These are phyloP conservation scores for Trypanosoma platydactyli DNA, from an alignment of 208 protist genomes.

Conservation along the genomic window DNA sequence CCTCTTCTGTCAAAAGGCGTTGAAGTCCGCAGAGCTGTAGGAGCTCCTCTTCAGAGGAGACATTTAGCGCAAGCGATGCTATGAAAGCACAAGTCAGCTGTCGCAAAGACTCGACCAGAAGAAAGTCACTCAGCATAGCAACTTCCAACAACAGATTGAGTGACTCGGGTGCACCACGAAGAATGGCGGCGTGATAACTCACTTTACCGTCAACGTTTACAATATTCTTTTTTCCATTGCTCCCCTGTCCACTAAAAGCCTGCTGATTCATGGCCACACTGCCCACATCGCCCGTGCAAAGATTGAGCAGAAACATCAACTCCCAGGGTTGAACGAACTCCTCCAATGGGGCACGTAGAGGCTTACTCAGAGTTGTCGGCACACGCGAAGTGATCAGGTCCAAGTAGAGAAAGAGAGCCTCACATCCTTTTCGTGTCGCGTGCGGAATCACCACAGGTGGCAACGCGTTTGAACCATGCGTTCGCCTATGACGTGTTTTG, in stretches of 20 bases:
- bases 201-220: not conserved
- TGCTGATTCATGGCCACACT: conserved; percentile 11
- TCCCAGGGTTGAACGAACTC: conserved; percentile 86
- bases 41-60: conserved; percentile 63
- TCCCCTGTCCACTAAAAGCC: not conserved
- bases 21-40: conserved; percentile 64
- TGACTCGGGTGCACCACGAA: conserved; percentile 36
- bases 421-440: conserved; percentile 61
- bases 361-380: conserved; percentile 76
- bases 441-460: conserved; percentile 73
- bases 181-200: conserved; percentile 22
- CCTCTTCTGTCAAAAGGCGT: conserved; percentile 54
- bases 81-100: conserved; percentile 83
- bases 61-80: conserved; percentile 65
- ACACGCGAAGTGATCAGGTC: conserved; percentile 71
- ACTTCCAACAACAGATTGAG: conserved; percentile 71
- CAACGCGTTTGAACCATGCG: conserved; percentile 36
- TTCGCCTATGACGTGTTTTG: not conserved
- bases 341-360: conserved; percentile 75
- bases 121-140: conserved; percentile 87
- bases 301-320: conserved; percentile 59
- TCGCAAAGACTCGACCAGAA: conserved; percentile 75
- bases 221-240: not conserved
- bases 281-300: conserved; percentile 41
- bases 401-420: conserved; percentile 72